A percentile compares a stretch with the other conserved stretches of the same genome.
phyloP scores from a whole-genome alignment of 2,329 filamentous ascomycete genomes.

The Fusarium sp. region DNA sequence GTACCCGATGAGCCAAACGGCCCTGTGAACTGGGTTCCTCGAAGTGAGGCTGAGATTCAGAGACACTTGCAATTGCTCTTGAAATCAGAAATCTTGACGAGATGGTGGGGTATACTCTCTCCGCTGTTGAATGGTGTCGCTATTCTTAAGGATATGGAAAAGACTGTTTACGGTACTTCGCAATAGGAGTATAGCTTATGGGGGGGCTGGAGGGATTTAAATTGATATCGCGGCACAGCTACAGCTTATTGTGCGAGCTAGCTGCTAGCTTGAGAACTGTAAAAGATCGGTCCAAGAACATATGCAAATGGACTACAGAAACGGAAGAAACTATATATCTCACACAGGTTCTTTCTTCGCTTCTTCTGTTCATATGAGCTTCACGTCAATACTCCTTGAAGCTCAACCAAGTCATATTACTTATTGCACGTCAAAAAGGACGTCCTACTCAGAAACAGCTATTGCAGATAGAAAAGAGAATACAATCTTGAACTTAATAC shows the following conservation, averaged over 20 bases:
- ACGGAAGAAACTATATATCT: neutral
- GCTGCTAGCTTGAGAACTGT: neutral
- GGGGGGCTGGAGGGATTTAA: neutral
- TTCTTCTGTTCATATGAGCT: neutral
- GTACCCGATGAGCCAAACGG: too few species aligned
- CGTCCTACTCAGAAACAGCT: neutral
- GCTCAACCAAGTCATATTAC: neutral
- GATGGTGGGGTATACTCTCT: too few species aligned
- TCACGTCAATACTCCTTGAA: neutral
- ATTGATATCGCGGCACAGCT: neutral
- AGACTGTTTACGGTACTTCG: neutral
- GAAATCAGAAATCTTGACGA: neutral
- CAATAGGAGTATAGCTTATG: too few species aligned
- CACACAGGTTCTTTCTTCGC: neutral
- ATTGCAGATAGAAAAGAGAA: neutral
- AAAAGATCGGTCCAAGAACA: neutral
- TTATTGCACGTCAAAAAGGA: neutral
- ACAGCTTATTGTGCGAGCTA: neutral
- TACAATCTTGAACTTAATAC: neutral
- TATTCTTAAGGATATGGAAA: neutral
- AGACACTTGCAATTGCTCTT: neutral
- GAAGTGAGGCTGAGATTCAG: neutral
- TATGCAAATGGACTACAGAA: neutral
- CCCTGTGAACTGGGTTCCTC: too few species aligned
- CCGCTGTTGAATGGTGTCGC: neutral